A percentile compares a stretch with the other conserved stretches of the same genome.
phyloP scores from a whole-genome alignment of 176 grass and related monocot species.

The Alopecurus myosuroides region DNA sequence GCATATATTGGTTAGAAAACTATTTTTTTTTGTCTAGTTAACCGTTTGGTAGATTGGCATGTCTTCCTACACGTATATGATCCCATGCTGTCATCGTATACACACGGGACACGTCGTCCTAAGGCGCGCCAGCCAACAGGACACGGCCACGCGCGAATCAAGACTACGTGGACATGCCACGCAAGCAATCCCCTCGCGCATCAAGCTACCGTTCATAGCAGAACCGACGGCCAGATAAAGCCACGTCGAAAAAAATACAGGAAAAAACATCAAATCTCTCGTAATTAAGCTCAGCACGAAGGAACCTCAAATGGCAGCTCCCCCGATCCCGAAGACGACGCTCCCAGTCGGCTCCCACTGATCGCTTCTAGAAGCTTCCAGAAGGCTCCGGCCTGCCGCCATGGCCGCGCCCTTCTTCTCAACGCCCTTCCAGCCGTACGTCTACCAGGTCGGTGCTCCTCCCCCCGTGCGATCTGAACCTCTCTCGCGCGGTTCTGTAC shows the following conservation, averaged over 20 bases:
- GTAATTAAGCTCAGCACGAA: background rate
- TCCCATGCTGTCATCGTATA: background rate
- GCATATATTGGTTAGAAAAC: no score
- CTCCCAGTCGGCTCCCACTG: conserved; percentile 22
- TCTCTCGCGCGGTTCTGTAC: background rate
- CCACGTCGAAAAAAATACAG: background rate
- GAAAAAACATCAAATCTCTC: background rate
- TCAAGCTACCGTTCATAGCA: background rate
- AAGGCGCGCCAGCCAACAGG: background rate
- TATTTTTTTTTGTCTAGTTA: no score
- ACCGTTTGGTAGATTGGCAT: background rate
- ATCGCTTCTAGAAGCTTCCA: conserved; percentile 41
- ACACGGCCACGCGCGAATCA: background rate
- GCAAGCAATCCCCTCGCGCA: background rate
- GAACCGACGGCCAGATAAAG: background rate
- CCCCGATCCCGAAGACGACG: conserved; percentile 14
- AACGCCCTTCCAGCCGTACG: conserved; percentile 89
- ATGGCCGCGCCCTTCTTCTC: conserved; percentile 97
- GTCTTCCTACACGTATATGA: background rate
- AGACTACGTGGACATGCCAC: conserved; percentile 11
- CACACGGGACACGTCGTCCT: background rate
- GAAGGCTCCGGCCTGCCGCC: conserved; percentile 27
- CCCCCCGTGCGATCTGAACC: conserved; percentile 15
- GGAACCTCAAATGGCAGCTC: conserved; percentile 20
- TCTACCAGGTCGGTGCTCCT: conserved; percentile 66